phyloP scores from a whole-genome alignment of 495 filamentous ascomycete species.

The Penicillium waksmanii region DNA sequence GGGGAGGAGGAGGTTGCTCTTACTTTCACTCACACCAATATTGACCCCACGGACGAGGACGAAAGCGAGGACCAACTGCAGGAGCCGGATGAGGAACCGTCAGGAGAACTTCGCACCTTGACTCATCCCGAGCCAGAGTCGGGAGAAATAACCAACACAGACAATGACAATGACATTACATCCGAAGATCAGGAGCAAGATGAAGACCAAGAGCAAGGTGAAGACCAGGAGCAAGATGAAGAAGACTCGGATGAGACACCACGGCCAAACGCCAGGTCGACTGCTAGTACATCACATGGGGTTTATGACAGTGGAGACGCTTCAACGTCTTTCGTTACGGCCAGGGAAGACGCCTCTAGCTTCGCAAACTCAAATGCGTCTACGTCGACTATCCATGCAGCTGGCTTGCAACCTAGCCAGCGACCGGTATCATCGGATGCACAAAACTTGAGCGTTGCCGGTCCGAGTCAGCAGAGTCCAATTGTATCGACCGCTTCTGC shows the following conservation, averaged over 20 bases:
- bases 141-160: slow-evolving; percentile 1
- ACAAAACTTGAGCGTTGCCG: slow-evolving; percentile 24
- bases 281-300: slow-evolving; percentile 4
- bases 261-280: slow-evolving; percentile 14
- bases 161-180: slow-evolving; percentile 6
- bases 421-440: slow-evolving; percentile 18
- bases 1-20: slow-evolving; percentile 27
- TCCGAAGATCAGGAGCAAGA: not conserved
- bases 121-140: slow-evolving; percentile 18
- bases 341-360: slow-evolving; percentile 29
- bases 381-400: slow-evolving; percentile 23
- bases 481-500: slow-evolving; percentile 27
- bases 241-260: slow-evolving; percentile 17
- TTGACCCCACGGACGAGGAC: slow-evolving; percentile 18
- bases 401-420: not conserved
- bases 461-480: slow-evolving; percentile 25
- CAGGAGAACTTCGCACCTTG: slow-evolving; percentile 26
- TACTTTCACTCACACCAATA: slow-evolving; percentile 24
- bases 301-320: slow-evolving; percentile 20
- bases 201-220: slow-evolving; percentile 9
- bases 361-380: slow-evolving; percentile 18
- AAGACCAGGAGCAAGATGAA: slow-evolving; percentile 11
- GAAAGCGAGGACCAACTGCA: slow-evolving; percentile 17
- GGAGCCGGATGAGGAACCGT: slow-evolving; percentile 23
- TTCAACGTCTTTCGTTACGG: slow-evolving; percentile 39